Evolutionary conservation across 495 filamentous ascomycete genomes (phyloP).

Genomic region (Aspergillus cristatus): DNA sequence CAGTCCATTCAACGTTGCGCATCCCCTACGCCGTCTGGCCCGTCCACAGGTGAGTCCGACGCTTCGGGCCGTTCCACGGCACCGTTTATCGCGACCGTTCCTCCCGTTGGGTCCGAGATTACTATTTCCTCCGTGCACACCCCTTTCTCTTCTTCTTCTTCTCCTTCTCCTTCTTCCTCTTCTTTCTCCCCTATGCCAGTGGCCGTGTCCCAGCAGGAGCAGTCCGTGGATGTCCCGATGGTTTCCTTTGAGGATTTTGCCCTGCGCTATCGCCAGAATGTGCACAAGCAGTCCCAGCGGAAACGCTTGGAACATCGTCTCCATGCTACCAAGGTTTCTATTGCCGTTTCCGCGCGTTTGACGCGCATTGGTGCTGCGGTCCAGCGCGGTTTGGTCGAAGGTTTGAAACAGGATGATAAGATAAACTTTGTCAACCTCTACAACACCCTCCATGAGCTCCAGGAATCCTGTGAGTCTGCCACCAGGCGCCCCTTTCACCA

Average conservation of each 20-base stretch:
- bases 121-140: conserved; percentile 6
- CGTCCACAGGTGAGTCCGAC: conserved; percentile 32
- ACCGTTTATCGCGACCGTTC: conserved; percentile 15
- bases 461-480: conserved; percentile 70
- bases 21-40: conserved; percentile 2
- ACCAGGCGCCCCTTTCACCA: conserved; percentile 28
- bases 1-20: too few relatives aligned
- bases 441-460: conserved; percentile 80
- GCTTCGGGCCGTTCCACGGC: conserved; percentile 30
- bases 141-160: too few relatives aligned
- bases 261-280: conserved; percentile 30
- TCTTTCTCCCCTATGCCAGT: background rate
- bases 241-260: conserved; percentile 40
- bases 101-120: conserved; percentile 11
- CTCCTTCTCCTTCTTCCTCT: too few relatives aligned
- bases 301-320: conserved; percentile 33
- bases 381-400: conserved; percentile 77
- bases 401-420: conserved; percentile 84
- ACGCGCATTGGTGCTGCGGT: conserved; percentile 68
- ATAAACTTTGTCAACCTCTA: conserved; percentile 77
- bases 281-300: conserved; percentile 33
- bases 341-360: conserved; percentile 71
- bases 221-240: conserved; percentile 13
- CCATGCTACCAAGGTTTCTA: conserved; percentile 48
- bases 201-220: conserved; percentile 7